Percentiles rank a stretch among this genome's conserved stretches.
Conservation (phyloP, 2,329 filamentous ascomycete species). For the Sordariomycetes sp. region DNA sequence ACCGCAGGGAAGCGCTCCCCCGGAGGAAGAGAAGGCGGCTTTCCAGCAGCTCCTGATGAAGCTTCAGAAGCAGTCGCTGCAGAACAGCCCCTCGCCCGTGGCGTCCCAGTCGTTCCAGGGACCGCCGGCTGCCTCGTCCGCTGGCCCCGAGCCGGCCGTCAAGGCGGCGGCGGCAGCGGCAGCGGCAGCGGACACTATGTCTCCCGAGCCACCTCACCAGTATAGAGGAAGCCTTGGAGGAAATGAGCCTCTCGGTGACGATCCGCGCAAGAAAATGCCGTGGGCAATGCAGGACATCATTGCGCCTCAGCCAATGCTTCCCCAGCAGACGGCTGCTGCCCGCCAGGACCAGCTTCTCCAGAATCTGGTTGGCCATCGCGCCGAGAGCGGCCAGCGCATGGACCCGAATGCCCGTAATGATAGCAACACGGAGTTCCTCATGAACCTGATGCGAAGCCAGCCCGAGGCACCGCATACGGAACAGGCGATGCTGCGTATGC, state of each 20-base stretch:
- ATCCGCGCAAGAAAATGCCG: conserved; percentile 1
- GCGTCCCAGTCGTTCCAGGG: conserved; percentile 11
- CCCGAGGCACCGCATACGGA: conserved; percentile 38
- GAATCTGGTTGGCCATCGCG: conserved; percentile 42
- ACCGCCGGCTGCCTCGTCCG: conserved; percentile 9
- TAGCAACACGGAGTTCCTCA: conserved; percentile 70
- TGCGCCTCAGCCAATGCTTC: conserved; percentile 30
- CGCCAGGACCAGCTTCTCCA: conserved; percentile 48
- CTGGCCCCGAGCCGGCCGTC: conserved; percentile 9
- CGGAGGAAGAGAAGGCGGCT: conserved; percentile 67
- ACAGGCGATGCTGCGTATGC: conserved; percentile 31
- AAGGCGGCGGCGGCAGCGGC: conserved; percentile 6
- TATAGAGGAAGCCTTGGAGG: neutral
- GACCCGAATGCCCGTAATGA: conserved; percentile 34
- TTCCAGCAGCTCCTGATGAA: conserved; percentile 76
- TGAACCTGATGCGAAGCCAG: conserved; percentile 59
- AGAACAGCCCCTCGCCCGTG: conserved; percentile 25
- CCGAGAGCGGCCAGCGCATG: conserved; percentile 31
- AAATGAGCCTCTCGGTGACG: conserved; percentile 7
- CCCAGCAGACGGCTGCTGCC: conserved; percentile 30
- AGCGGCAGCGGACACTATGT: neutral
- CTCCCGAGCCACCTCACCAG: neutral
- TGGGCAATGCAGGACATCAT: conserved; percentile 34
- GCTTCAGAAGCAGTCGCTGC: conserved; percentile 47
- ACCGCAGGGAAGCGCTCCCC: conserved; percentile 19